Conservation (phyloP, 805 yeast species). For the Candida odintsovae region DNA sequence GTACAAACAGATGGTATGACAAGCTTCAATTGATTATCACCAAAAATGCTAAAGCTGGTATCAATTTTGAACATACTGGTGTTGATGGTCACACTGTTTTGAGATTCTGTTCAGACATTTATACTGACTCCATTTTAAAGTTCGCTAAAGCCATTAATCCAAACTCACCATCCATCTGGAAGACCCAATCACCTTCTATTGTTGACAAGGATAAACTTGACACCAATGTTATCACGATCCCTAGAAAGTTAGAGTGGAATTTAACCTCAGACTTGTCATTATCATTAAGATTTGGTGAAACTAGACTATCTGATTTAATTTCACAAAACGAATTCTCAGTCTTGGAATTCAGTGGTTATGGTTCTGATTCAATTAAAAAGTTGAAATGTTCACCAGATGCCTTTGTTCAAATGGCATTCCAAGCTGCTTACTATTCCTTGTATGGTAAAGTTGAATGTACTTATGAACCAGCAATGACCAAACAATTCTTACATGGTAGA, state of each 20-base stretch:
- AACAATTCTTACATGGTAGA: slow-evolving; percentile 79
- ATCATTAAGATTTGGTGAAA: slow-evolving; percentile 85
- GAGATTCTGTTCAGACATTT: slow-evolving; percentile 82
- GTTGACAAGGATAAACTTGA: slow-evolving; percentile 35
- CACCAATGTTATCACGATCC: slow-evolving; percentile 55
- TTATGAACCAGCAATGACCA: slow-evolving; percentile 96
- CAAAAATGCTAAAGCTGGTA: slow-evolving; percentile 86
- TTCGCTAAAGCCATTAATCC: slow-evolving; percentile 81
- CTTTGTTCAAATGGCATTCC: slow-evolving; percentile 88
- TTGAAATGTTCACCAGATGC: slow-evolving; percentile 94
- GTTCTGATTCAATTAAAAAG: slow-evolving; percentile 71
- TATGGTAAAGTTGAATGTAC: slow-evolving; percentile 93
- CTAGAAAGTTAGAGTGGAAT: slow-evolving; percentile 86
- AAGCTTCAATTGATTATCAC: slow-evolving; percentile 84
- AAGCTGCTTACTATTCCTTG: slow-evolving; percentile 84
- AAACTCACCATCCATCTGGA: slow-evolving; percentile 66
- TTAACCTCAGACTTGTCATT: slow-evolving; percentile 71
- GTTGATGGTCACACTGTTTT: slow-evolving; percentile 94
- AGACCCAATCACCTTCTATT: slow-evolving; percentile 43
- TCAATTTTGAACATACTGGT: slow-evolving; percentile 91
- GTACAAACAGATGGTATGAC: slow-evolving; percentile 94
- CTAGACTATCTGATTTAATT: slow-evolving; percentile 79
- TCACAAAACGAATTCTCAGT: slow-evolving; percentile 85
- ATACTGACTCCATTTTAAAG: slow-evolving; percentile 82
- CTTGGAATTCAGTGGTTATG: slow-evolving; percentile 63